Percentiles rank a stretch among this genome's conserved stretches.
phyloP scores from a whole-genome alignment of 371 early-diverging fungal species.

The Basidiobolus meristosporus region DNA sequence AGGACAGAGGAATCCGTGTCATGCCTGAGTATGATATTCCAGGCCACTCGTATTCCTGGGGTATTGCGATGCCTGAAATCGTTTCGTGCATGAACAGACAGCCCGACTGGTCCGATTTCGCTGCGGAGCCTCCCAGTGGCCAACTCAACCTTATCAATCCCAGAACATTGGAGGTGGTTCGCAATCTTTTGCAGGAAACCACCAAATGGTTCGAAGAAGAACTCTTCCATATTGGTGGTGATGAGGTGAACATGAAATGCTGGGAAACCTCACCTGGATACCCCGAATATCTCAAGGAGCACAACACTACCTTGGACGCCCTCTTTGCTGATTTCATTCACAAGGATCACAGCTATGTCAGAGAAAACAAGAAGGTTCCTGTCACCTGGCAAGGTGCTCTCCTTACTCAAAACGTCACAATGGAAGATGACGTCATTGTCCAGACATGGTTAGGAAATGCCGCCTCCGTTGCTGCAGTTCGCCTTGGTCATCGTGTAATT shows the following conservation, averaged over 20 bases:
- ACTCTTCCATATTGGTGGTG: conserved; percentile 51
- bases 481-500: conserved; percentile 28
- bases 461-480: conserved; percentile 20
- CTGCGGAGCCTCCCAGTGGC: conserved; percentile 53
- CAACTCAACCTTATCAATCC: conserved; percentile 44
- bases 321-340: conserved; percentile 10
- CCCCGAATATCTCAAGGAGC: conserved; percentile 10
- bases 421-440: conserved; percentile 20
- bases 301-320: conserved; percentile 7
- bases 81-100: conserved; percentile 16
- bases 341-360: conserved; percentile 8
- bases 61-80: conserved; percentile 15
- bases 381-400: conserved; percentile 34
- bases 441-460: conserved; percentile 31
- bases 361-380: conserved; percentile 15
- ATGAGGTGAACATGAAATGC: conserved; percentile 55
- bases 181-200: conserved; percentile 37
- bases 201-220: conserved; percentile 35
- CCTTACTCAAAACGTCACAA: conserved; percentile 16
- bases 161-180: conserved; percentile 26
- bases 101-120: conserved; percentile 15
- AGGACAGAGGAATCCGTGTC: conserved; percentile 52
- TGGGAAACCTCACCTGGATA: conserved; percentile 23
- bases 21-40: conserved; percentile 67
- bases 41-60: too few relatives aligned